Evolutionary conservation across 2,329 filamentous ascomycete species (phyloP).

Genomic region (Ascochyta fabae): DNA sequence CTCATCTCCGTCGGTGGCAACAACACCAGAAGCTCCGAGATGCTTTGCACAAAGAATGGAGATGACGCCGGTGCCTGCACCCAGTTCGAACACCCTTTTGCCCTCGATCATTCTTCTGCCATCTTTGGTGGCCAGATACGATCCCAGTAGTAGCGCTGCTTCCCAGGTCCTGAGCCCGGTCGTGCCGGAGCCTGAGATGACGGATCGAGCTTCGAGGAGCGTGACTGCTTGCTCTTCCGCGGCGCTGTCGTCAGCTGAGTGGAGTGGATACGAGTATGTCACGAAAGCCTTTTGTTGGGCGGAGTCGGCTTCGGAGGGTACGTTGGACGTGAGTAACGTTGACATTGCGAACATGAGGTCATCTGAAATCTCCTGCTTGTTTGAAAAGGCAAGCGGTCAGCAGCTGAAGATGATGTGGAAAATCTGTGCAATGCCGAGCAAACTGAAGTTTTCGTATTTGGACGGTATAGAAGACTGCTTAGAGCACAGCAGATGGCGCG

Average conservation of each 20-base stretch:
- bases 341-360: conserved; percentile 75
- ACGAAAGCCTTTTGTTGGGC: conserved; percentile 78
- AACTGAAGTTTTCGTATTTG: conserved; percentile 1
- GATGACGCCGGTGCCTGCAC: conserved; percentile 77
- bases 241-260: conserved; percentile 21
- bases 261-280: conserved; percentile 64
- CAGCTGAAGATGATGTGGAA: conserved; percentile 15
- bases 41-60: conserved; percentile 76
- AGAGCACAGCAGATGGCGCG: background rate
- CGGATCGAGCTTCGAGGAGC: conserved; percentile 70
- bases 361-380: conserved; percentile 78
- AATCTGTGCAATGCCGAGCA: background rate
- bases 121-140: conserved; percentile 62
- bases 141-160: conserved; percentile 74
- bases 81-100: conserved; percentile 72
- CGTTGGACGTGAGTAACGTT: conserved; percentile 66
- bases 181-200: conserved; percentile 74
- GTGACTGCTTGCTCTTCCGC: conserved; percentile 57
- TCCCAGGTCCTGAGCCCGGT: conserved; percentile 85
- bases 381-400: conserved; percentile 32
- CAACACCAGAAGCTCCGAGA: conserved; percentile 64
- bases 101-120: conserved; percentile 58
- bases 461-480: background rate
- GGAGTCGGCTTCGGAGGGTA: conserved; percentile 68
- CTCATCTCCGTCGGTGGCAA: conserved; percentile 77